Evolutionary conservation across 352 stramenopile genomes (phyloP), one percentile per base, ranked within the genome.

Genomic region (Pythium brassicae): DNA sequence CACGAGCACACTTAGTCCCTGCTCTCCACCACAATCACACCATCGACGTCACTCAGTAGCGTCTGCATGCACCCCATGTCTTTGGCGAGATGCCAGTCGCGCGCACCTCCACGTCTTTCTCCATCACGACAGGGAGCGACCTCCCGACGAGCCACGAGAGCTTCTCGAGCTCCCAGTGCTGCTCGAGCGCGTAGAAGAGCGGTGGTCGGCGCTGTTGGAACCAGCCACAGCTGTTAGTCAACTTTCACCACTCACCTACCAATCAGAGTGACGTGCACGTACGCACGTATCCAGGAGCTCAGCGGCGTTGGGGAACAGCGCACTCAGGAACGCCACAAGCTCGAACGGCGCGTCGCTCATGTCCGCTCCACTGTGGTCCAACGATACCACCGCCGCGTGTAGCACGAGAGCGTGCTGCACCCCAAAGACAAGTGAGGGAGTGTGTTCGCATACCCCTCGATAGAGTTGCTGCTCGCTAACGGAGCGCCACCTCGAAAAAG

Each of bases 91-190:
- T 11, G 9, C 32, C 32, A 37, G 32, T 37, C 32, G 32, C n/a
- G n/a, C n/a, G n/a, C 32, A 78, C 72, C 53, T 79, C 60, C 1
- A 22, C 51, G 35, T 89, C 74, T 61, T 84, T 87, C 45, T 72
- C 52, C 11, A 83, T 35, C 14, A 85, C 53, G 29, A 53, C 53
- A 14, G 29, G 35, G 12, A 74, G 26, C 25, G 62, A 73, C 39
- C 78, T 72, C 29, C 76, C 72, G 1, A 79, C 53, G 4, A 89
- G 55, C 74, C 79, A 89, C 34, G 70, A 78, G 8, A 89, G 63
- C 27, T 73, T 72, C 45, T 78, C 77, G 22, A 62, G 32, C 6
- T 25, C 43, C 78, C 76, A 87, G 1, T 42, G 62, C 42, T 72
- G 62, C 26, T 77, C 50, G 14, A 89, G 48, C 1, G 76, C 79